Evolutionary conservation across 768 basidiomycete species (phyloP).

Genomic region (Lyophyllum shimeji): DNA sequence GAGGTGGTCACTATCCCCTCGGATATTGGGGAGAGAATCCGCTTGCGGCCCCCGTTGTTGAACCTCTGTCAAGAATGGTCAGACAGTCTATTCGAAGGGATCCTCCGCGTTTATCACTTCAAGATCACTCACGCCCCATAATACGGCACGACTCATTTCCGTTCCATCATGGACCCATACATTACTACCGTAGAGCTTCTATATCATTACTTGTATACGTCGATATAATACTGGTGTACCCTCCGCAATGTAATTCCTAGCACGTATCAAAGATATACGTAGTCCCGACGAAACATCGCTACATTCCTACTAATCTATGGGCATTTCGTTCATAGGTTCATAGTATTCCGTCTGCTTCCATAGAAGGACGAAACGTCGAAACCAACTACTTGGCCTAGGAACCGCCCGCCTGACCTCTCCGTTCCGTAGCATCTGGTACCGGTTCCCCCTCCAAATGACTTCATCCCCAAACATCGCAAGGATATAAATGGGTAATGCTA

Average conservation of each 20-base stretch:
- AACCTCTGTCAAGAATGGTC: constrained; percentile 55
- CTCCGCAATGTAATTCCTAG: neutral
- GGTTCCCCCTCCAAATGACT: constrained; percentile 85
- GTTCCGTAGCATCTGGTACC: constrained; percentile 70
- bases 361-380: constrained; percentile 21
- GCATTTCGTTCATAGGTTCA: constrained; percentile 21
- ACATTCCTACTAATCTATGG: neutral
- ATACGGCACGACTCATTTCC: constrained; percentile 10
- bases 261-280: neutral
- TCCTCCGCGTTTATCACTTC: constrained; percentile 57
- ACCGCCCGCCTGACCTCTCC: constrained; percentile 58
- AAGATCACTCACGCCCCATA: constrained; percentile 5
- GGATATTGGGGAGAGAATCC: constrained; percentile 43
- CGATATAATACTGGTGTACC: neutral
- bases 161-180: constrained; percentile 2
- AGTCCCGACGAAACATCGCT: too few species aligned
- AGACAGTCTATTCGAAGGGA: constrained; percentile 60
- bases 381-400: constrained; percentile 20
- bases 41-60: constrained; percentile 49
- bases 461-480: constrained; percentile 79
- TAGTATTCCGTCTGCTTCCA: constrained; percentile 26
- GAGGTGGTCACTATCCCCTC: constrained; percentile 38
- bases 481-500: constrained; percentile 88
- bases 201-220: neutral
- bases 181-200: neutral